Evolutionary conservation across 2,329 filamentous ascomycete species (phyloP), one percentile per base, ranked within the genome.

Genomic region (Ciborinia camelliae): DNA sequence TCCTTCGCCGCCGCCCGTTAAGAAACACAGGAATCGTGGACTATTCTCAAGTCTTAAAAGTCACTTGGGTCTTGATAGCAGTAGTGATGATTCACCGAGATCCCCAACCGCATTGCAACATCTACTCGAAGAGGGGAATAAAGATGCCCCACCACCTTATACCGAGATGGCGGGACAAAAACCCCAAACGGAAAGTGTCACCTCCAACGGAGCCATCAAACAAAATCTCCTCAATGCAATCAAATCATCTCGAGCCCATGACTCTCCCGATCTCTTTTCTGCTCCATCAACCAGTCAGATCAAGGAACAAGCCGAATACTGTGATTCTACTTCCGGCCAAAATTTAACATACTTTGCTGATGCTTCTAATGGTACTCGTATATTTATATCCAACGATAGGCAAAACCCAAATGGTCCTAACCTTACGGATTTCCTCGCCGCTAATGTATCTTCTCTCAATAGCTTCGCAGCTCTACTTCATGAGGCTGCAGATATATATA

Each of bases 221-320:
- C 85, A 89, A 71, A 91, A 91, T 71, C 82, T 97, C 6, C 81
- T 90, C 51, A 90, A 88, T 64, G 92, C 93, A 3, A 88, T 97
- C 74, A 84, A 89, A 70, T 86, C 91, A 9, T 91, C 90, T 28
- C 86, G 92, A 45, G 82, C 92, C 0, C 88, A 93, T 75, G 89
- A 90, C 68, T 91, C 90, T 1, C 83, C 86, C 20, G 80, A 81
- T 14, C 78, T 97, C n/a, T 94, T 91, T 77, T 86, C 85, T 4
- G 85, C 86, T 28, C 91, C 91, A 0, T 80, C 85, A 62, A 88
- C 90, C 43, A 88, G 86, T 67, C 80, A 88, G 59, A 87, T 97
- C 69, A 90, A 90, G 73, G 92, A 97, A 76, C 90, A 91, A 70
- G 85, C 88, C 47, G 90, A 90, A 0, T 97, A 97, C 78, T 97